A percentile compares a stretch with the other conserved stretches of the same genome.
Evolutionary conservation across 345 rosid species (phyloP).

Genomic region (Sisymbrium altissimum): DNA sequence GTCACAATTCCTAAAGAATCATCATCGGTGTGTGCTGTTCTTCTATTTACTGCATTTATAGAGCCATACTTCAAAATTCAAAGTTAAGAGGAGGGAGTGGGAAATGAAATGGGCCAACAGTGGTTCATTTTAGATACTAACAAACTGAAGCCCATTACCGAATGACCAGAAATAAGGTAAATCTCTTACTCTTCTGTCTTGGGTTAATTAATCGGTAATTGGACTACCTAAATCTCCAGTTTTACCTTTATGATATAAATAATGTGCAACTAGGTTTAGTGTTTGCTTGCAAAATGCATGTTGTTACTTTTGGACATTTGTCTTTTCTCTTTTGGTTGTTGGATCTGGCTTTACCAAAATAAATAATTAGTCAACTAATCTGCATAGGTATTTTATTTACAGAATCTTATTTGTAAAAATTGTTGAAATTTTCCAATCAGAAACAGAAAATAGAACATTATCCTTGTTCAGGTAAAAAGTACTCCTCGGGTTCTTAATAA

Average conservation of each 20-base stretch:
- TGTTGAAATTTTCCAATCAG: too few species aligned
- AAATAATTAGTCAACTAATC: background rate
- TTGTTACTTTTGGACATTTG: background rate
- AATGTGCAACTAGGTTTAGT: background rate
- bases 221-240: background rate
- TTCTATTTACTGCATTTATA: background rate
- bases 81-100: background rate
- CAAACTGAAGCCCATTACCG: too few species aligned
- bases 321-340: background rate
- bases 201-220: background rate
- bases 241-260: background rate
- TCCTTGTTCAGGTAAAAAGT: too few species aligned
- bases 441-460: too few species aligned
- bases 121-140: background rate
- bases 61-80: background rate
- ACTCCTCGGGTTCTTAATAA: too few species aligned
- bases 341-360: background rate
- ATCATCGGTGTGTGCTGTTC: background rate
- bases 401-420: background rate
- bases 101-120: background rate
- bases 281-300: background rate
- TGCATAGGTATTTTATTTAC: background rate
- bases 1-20: background rate
- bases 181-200: background rate
- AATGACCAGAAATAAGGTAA: background rate